Evolutionary conservation across 257 asterid genomes (phyloP).

Genomic region (Capsicum rhomboideum): DNA sequence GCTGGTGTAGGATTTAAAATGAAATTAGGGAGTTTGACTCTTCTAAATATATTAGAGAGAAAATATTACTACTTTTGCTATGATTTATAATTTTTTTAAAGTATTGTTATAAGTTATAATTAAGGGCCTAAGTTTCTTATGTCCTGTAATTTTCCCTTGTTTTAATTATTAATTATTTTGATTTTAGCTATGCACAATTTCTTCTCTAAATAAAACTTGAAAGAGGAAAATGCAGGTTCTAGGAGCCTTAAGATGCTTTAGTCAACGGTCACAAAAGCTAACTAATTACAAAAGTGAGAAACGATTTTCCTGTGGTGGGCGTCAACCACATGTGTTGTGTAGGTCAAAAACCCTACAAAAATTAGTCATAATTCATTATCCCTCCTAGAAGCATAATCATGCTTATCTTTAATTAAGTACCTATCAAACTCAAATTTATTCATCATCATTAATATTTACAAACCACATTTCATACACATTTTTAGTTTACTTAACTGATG

Average conservation of each 20-base stretch:
- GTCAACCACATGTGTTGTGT: conserved; percentile 49
- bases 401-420: conserved; percentile 19
- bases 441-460: conserved; percentile 8
- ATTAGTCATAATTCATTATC: conserved; percentile 23
- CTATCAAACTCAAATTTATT: conserved; percentile 13
- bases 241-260: conserved; percentile 39
- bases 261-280: conserved; percentile 45
- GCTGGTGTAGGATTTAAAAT: no score
- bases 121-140: no score
- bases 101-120: no score
- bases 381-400: conserved; percentile 31
- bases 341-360: conserved; percentile 36
- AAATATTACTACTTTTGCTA: no score
- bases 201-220: background rate
- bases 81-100: no score
- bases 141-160: no score
- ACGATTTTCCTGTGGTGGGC: background rate
- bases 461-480: background rate
- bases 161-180: conserved; percentile 7
- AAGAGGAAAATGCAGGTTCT: conserved; percentile 6
- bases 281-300: conserved; percentile 2
- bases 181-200: background rate
- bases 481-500: conserved; percentile 3
- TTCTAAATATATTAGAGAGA: no score
- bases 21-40: no score